A percentile compares a stretch with the other conserved stretches of the same genome.
phyloP scores from a whole-genome alignment of 1,284 basidiomycete species.

The Irpex rosettiformis region DNA sequence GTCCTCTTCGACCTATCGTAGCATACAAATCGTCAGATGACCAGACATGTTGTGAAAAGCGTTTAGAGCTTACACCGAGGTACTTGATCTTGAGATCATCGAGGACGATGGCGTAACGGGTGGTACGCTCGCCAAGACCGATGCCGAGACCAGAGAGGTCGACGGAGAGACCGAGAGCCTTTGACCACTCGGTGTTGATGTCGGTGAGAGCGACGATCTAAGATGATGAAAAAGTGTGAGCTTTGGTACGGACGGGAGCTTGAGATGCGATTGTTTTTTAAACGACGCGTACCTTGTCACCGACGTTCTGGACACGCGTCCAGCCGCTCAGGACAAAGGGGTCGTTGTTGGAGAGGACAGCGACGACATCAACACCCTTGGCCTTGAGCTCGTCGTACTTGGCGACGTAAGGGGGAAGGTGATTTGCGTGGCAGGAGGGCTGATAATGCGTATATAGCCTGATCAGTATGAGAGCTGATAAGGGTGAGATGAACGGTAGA shows the following conservation, averaged over 20 bases:
- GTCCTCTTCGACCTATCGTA: slow-evolving; percentile 46
- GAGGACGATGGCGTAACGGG: slow-evolving; percentile 67
- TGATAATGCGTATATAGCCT: slow-evolving; percentile 25
- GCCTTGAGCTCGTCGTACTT: slow-evolving; percentile 66
- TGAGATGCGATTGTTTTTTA: background rate
- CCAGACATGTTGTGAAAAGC: too few relatives aligned
- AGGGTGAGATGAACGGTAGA: slow-evolving; percentile 7
- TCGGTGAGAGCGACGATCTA: slow-evolving; percentile 71
- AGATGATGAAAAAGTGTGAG: background rate
- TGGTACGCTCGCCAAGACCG: slow-evolving; percentile 67
- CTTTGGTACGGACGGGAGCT: background rate
- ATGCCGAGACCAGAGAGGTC: slow-evolving; percentile 52
- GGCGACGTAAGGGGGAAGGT: slow-evolving; percentile 68
- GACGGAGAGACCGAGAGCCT: slow-evolving; percentile 53
- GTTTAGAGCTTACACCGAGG: slow-evolving; percentile 42
- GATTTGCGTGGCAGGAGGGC: slow-evolving; percentile 73
- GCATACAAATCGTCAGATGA: slow-evolving; percentile 7
- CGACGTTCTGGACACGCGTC: slow-evolving; percentile 62
- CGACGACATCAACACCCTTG: slow-evolving; percentile 73
- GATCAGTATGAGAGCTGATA: slow-evolving; percentile 1
- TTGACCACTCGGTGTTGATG: slow-evolving; percentile 60
- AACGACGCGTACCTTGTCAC: slow-evolving; percentile 55
- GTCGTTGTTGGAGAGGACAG: slow-evolving; percentile 71
- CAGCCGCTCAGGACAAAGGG: slow-evolving; percentile 79
- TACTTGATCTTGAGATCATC: slow-evolving; percentile 71